Evolutionary conservation across 129 eudicot genomes (phyloP), one percentile per base, ranked within the genome.

Genomic region (Pulicaria dysenterica): DNA sequence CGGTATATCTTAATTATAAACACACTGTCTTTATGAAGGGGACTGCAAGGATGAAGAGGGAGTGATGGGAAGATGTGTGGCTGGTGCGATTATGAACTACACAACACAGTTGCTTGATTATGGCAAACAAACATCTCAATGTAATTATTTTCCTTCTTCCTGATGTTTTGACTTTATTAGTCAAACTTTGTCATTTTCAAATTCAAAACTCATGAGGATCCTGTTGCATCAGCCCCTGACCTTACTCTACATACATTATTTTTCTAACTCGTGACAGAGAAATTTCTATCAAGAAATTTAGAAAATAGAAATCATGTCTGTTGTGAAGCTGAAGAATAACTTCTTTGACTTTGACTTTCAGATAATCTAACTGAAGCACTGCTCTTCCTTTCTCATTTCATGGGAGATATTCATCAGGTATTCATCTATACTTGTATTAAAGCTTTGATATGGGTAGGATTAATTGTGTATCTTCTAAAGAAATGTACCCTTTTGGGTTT

Each of bases 351-450:
- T 19, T 13, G 45, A 46, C 59, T 74, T 47, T 65, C 87, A 89
- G 98, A 89, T 87, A 87, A 93, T 77, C 90, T 89, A 50, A 89
- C 96, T 6, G 90, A 93, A 77, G 92, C 98, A 50, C 77, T 89
- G 47, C 86, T 93, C 50, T 93, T 93, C 82, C 95, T 93, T 34
- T 85, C 96, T 78, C 96, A 93, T 76, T 84, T 83, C 59, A 69
- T 93, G 17, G 98, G 98, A 62, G 96, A 93, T 77, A 87, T 93
- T 80, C 98, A 93, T 80, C 96, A 93, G 96, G 98, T 85, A 66
- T 24, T 51, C 44, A 16, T 4, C 8, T 9, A 34, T 17, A 58
- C 41, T 17, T 3, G 5, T 48, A 14, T 45, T 53, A 50, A 43
- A 50, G 36, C 40, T 49, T 58, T 31, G 6, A 19, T 17, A 47